Evolutionary conservation across 1,284 basidiomycete species (phyloP).

Genomic region (Hymenochaete sp.): DNA sequence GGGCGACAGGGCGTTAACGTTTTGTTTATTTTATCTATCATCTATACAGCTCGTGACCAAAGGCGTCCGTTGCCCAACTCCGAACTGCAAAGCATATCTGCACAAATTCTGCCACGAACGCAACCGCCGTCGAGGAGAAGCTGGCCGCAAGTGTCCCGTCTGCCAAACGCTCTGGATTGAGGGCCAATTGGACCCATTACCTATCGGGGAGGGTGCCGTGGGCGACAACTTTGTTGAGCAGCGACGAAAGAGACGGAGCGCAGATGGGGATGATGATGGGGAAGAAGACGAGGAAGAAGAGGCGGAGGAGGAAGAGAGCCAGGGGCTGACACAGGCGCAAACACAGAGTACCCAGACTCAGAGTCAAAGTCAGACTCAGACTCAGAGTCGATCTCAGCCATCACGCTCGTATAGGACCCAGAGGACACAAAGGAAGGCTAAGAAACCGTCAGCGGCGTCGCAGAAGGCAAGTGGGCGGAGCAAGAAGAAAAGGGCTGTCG

Average conservation of each 20-base stretch:
- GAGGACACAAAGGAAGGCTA: constrained; percentile 23
- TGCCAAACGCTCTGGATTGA: constrained; percentile 48
- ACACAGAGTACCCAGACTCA: constrained; percentile 15
- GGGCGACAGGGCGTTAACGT: no score
- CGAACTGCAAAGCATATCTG: constrained; percentile 56
- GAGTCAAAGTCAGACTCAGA: constrained; percentile 18
- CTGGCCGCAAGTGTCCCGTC: constrained; percentile 40
- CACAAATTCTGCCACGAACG: constrained; percentile 60
- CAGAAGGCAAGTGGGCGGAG: constrained; percentile 23
- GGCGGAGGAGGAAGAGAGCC: constrained; percentile 37
- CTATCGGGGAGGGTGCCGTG: constrained; percentile 58
- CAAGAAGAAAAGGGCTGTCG: constrained; percentile 16
- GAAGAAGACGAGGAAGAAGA: constrained; percentile 38
- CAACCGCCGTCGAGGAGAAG: constrained; percentile 26
- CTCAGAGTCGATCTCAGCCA: no score
- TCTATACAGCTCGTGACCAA: constrained; percentile 49
- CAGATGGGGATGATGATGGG: constrained; percentile 31
- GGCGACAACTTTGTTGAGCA: constrained; percentile 49
- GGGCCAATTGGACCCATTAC: constrained; percentile 35
- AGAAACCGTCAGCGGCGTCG: constrained; percentile 22
- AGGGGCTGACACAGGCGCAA: constrained; percentile 26
- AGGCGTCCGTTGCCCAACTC: constrained; percentile 54
- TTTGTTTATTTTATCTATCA: constrained; percentile 1
- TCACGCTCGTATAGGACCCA: no score
- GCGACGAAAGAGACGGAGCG: constrained; percentile 31